phyloP scores from a whole-genome alignment of 305 asterid genomes.

The Caryopteris hybrid region DNA sequence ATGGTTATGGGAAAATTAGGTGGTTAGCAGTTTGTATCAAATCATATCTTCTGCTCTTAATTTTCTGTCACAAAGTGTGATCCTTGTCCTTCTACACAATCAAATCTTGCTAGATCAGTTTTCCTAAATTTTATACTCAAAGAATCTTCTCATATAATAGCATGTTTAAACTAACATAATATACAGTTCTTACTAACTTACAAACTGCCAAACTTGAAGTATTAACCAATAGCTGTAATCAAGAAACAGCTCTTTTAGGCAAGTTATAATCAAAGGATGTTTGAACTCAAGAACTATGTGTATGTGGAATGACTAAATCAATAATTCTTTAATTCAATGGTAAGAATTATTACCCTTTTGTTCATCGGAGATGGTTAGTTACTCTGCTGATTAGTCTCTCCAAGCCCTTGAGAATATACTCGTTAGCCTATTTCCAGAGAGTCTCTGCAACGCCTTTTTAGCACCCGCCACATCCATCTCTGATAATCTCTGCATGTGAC shows the following conservation, averaged over 20 bases:
- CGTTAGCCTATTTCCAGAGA: slow-evolving; percentile 77
- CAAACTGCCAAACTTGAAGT: slow-evolving; percentile 6
- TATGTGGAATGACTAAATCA: slow-evolving; percentile 3
- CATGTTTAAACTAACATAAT: not conserved
- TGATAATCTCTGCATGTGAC: slow-evolving; percentile 63
- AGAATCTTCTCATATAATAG: slow-evolving; percentile 4
- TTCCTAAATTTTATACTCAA: not conserved
- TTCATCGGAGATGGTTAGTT: slow-evolving; percentile 24
- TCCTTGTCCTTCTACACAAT: slow-evolving; percentile 3
- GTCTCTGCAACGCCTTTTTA: slow-evolving; percentile 82
- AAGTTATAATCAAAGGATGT: not conserved
- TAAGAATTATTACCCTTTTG: slow-evolving; percentile 36
- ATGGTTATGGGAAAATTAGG: slow-evolving; percentile 13
- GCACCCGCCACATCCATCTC: slow-evolving; percentile 75
- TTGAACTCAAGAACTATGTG: not conserved
- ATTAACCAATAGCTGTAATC: slow-evolving; percentile 6
- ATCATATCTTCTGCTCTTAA: not conserved
- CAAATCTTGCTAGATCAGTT: slow-evolving; percentile 2
- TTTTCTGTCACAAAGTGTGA: not conserved
- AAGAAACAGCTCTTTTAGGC: not conserved
- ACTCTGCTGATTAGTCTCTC: slow-evolving; percentile 45
- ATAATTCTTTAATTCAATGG: not conserved
- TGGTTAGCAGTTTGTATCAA: not conserved
- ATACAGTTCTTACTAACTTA: slow-evolving; percentile 6
- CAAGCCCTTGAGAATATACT: slow-evolving; percentile 72